Evolutionary conservation across 2,329 filamentous ascomycete species (phyloP).

Genomic region (Huntiella decipiens): DNA sequence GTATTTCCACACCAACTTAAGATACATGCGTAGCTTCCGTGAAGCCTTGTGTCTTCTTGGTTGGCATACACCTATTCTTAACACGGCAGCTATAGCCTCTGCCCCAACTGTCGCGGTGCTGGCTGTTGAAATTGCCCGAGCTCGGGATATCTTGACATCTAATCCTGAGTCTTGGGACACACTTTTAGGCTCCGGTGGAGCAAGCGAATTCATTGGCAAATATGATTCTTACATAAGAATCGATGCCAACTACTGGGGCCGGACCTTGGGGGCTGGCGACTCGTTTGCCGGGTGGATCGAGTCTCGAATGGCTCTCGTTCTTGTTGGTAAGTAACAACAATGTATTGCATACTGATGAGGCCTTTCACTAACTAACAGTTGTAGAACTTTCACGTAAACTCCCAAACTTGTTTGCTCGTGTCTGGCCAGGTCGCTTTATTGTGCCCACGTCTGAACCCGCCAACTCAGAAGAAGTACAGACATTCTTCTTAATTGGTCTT

Average conservation of each 20-base stretch:
- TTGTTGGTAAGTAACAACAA: slow-evolving; percentile 27
- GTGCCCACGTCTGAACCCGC: not conserved
- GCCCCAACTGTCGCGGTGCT: slow-evolving; percentile 32
- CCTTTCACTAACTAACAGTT: not conserved
- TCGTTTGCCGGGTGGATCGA: slow-evolving; percentile 45
- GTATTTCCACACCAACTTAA: slow-evolving; percentile 32
- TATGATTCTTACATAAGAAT: slow-evolving; percentile 40
- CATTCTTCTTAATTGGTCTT: slow-evolving; percentile 1
- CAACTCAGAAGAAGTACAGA: not conserved
- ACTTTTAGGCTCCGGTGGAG: slow-evolving; percentile 21
- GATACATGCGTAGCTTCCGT: slow-evolving; percentile 33
- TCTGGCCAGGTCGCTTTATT: not conserved
- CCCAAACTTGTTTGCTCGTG: not conserved
- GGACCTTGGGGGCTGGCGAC: slow-evolving; percentile 33
- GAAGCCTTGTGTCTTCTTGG: slow-evolving; percentile 46
- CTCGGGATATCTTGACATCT: slow-evolving; percentile 22
- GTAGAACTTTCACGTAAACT: not conserved
- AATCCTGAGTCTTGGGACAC: slow-evolving; percentile 23
- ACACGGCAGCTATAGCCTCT: slow-evolving; percentile 37
- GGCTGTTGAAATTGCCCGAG: slow-evolving; percentile 30
- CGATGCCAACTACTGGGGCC: slow-evolving; percentile 46
- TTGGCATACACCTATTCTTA: slow-evolving; percentile 41
- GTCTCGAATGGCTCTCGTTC: slow-evolving; percentile 35
- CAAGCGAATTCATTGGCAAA: slow-evolving; percentile 7
- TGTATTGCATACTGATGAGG: not conserved